Evolutionary conservation across 1,284 basidiomycete species (phyloP).

Genomic region (Leccinum angustisporum): DNA sequence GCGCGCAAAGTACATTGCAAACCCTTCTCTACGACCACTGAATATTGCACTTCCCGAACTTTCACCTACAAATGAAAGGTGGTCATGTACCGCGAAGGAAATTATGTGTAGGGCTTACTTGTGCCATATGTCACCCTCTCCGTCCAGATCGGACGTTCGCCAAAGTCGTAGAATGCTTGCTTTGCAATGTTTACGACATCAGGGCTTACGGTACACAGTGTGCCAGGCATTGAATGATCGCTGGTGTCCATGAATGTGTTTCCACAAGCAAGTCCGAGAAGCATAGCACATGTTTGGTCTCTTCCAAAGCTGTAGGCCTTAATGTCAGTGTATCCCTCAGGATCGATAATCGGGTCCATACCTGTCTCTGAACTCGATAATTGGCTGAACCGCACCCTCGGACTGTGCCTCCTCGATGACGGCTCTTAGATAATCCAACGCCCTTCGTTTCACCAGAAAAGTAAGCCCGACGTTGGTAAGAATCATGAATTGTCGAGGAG

Average conservation of each 20-base stretch:
- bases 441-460: conserved; percentile 80
- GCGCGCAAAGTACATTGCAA: conserved; percentile 85
- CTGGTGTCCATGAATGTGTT: conserved; percentile 68
- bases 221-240: conserved; percentile 48
- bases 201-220: conserved; percentile 51
- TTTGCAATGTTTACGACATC: conserved; percentile 71
- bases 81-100: conserved; percentile 1
- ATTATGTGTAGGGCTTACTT: conserved; percentile 41
- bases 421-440: conserved; percentile 79
- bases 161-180: conserved; percentile 81
- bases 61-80: conserved; percentile 45
- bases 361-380: conserved; percentile 76
- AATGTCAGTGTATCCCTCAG: conserved; percentile 7
- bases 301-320: conserved; percentile 67
- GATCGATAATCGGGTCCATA: conserved; percentile 26
- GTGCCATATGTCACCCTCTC: conserved; percentile 73
- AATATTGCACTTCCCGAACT: conserved; percentile 75
- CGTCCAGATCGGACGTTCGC: conserved; percentile 77
- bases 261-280: conserved; percentile 77
- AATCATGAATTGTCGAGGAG: conserved; percentile 79
- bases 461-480: conserved; percentile 84
- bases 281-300: conserved; percentile 89
- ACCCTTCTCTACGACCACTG: conserved; percentile 87
- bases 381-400: conserved; percentile 65
- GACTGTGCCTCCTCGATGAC: conserved; percentile 71